Conservation (phyloP, 208 protist species). For the Phytomonas francai region DNA sequence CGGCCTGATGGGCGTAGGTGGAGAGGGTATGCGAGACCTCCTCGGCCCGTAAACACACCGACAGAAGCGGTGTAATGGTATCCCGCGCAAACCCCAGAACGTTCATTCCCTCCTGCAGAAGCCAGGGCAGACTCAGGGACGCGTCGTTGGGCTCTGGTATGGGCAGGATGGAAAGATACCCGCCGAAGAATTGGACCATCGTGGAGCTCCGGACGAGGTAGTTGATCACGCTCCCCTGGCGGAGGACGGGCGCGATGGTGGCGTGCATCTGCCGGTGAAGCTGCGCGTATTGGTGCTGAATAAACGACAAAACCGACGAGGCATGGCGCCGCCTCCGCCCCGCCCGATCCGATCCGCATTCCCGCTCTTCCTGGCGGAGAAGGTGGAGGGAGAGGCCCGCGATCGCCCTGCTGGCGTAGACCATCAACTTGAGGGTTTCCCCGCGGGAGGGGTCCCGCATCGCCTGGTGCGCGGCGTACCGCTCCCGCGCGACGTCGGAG, state of each 20-base stretch:
- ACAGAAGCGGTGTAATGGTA: slow-evolving; percentile 32
- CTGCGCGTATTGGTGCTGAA: slow-evolving; percentile 24
- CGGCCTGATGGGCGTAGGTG: slow-evolving; percentile 43
- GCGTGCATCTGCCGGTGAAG: slow-evolving; percentile 49
- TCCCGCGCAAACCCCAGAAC: neutral
- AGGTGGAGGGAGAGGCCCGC: too few species aligned
- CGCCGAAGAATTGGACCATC: slow-evolving; percentile 74
- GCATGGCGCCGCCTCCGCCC: too few species aligned
- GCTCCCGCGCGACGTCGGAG: slow-evolving; percentile 78
- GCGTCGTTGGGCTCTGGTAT: slow-evolving; percentile 2
- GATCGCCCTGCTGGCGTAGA: slow-evolving; percentile 43
- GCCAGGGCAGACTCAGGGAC: neutral
- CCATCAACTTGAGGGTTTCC: slow-evolving; percentile 55
- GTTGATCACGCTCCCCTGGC: slow-evolving; percentile 50
- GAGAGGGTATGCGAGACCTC: slow-evolving; percentile 48
- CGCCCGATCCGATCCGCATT: too few species aligned
- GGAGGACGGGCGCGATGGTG: slow-evolving; percentile 42
- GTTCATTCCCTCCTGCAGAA: neutral
- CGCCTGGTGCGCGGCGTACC: slow-evolving; percentile 63
- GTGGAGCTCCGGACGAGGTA: slow-evolving; percentile 83
- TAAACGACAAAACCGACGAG: too few species aligned
- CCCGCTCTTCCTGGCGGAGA: too few species aligned
- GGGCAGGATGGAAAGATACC: slow-evolving; percentile 55
- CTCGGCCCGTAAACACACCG: slow-evolving; percentile 30
- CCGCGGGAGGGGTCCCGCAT: slow-evolving; percentile 52